These are phyloP conservation scores for Eucalyptus caleyi DNA, from an alignment of 345 rosid species.

Conservation along the genomic window DNA sequence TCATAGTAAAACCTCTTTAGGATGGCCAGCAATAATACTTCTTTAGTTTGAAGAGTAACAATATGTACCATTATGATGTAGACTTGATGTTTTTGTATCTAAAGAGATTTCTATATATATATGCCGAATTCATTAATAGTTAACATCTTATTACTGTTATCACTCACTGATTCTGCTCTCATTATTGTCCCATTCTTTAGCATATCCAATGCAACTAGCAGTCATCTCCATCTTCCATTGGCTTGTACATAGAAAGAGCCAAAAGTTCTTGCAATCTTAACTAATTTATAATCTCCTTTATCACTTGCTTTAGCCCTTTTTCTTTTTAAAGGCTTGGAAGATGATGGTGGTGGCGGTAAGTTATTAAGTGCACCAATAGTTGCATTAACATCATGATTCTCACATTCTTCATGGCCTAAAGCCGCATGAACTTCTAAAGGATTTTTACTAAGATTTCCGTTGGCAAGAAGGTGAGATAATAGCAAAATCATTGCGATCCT, in stretches of 20 bases:
- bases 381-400: not conserved
- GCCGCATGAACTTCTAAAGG: not conserved
- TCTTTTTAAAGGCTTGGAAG: not conserved
- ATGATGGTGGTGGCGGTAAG: not conserved
- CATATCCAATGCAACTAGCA: not conserved
- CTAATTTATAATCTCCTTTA: not conserved
- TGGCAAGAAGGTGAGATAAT: not conserved
- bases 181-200: not conserved
- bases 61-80: not conserved
- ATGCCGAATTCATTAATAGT: not conserved
- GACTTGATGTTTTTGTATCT: not conserved
- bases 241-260: not conserved
- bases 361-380: not conserved
- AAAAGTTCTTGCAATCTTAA: not conserved
- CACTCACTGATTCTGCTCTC: not conserved
- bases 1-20: not conserved
- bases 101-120: not conserved
- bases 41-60: not conserved
- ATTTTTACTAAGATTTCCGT: not conserved
- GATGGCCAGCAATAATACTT: not conserved
- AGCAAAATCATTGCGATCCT: not conserved
- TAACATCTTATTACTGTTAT: not conserved
- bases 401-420: not conserved
- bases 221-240: not conserved
- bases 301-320: not conserved